Percentiles rank a stretch among this genome's conserved stretches.
Evolutionary conservation across 352 stramenopile genomes (phyloP).

Genomic region (Globisporangium emineosum): DNA sequence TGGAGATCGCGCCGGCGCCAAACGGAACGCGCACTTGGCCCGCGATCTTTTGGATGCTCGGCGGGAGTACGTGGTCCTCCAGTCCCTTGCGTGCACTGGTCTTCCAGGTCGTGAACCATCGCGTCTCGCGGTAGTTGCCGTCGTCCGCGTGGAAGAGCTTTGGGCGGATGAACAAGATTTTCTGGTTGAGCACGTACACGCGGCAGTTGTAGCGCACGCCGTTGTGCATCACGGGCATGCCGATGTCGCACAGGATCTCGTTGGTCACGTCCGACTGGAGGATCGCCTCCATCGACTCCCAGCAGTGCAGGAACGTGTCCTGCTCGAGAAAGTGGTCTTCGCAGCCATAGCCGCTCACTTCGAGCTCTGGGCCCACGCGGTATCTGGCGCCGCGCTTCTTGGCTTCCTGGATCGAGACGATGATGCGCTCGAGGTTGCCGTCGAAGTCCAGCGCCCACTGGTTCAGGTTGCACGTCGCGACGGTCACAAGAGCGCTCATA

Average conservation of each 20-base stretch:
- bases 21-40: constrained; percentile 81
- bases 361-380: constrained; percentile 97
- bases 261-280: constrained; percentile 89
- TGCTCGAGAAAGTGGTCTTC: constrained; percentile 99
- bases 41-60: constrained; percentile 80
- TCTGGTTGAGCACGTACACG: constrained; percentile 91
- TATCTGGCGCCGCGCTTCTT: constrained; percentile 89
- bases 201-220: constrained; percentile 98
- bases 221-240: constrained; percentile 95
- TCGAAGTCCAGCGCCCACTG: constrained; percentile 99
- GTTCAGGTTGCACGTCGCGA: constrained; percentile 98
- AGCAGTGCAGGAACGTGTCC: constrained; percentile 98
- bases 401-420: constrained; percentile 86
- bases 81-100: constrained; percentile 65
- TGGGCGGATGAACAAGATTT: constrained; percentile 94
- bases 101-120: constrained; percentile 92
- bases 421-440: constrained; percentile 90
- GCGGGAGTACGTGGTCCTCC: constrained; percentile 76
- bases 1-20: constrained; percentile 73
- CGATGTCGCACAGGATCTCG: constrained; percentile 96
- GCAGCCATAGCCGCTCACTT: constrained; percentile 98
- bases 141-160: constrained; percentile 95
- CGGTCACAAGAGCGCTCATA: constrained; percentile 87
- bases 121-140: constrained; percentile 97
- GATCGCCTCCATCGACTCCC: constrained; percentile 91